Evolutionary conservation across 116 monocot species (phyloP).

Genomic region (Zostera marina): DNA sequence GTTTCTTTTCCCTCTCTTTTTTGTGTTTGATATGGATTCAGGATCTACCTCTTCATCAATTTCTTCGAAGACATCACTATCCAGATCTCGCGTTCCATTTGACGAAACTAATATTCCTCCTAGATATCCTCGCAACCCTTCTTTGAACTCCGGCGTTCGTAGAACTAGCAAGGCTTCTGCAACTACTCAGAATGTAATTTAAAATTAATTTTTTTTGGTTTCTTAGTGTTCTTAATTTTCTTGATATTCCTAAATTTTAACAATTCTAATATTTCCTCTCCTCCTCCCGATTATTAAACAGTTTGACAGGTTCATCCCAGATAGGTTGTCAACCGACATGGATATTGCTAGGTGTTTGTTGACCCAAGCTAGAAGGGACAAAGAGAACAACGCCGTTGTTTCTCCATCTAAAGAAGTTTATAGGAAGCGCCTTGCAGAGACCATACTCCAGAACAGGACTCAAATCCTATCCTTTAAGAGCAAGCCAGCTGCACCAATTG

Average conservation of each 20-base stretch:
- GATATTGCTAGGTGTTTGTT: conserved; percentile 44
- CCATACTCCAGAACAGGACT: conserved; percentile 34
- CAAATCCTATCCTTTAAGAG: conserved; percentile 55
- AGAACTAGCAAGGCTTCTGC: neutral
- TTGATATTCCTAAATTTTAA: too few relatives aligned
- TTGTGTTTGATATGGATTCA: conserved; percentile 30
- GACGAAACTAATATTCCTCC: neutral
- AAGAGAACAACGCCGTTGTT: conserved; percentile 19
- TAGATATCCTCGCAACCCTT: neutral
- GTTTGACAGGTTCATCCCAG: conserved; percentile 72
- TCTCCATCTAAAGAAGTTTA: conserved; percentile 66
- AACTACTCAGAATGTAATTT: neutral
- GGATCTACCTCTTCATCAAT: conserved; percentile 10
- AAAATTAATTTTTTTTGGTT: too few relatives aligned
- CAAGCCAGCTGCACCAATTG: conserved; percentile 26
- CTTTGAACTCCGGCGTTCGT: neutral
- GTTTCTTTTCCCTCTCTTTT: neutral
- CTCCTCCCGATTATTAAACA: too few relatives aligned
- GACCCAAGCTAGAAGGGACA: conserved; percentile 31
- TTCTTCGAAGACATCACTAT: neutral
- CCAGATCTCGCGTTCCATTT: conserved; percentile 1
- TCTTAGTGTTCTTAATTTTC: too few relatives aligned
- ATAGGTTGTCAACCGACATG: conserved; percentile 57
- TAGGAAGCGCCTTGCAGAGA: conserved; percentile 39
- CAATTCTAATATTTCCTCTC: too few relatives aligned